Base-by-base conservation (phyloP, 2,329 filamentous ascomycete genomes). In the Ophiostoma quercus region DNA sequence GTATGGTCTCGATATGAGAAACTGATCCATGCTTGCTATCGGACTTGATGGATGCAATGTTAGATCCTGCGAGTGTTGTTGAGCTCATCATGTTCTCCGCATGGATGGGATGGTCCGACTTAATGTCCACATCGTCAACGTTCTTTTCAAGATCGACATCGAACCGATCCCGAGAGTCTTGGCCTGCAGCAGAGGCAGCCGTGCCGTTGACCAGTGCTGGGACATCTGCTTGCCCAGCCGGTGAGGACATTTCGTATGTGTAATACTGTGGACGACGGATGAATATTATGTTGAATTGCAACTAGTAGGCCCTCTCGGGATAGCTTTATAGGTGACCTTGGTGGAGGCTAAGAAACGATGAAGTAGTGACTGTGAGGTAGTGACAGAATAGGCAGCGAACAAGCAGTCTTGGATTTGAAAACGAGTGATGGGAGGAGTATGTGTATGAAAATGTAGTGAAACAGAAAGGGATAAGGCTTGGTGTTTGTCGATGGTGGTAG, bases 71-170 rank as follows among this genome's bases (percentile, higher is more conserved):
- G n/a, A 57, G 51, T 14, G 51, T 57, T 25, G 51, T 57, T 25
- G 51, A 57, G 22, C 51, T 57, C 51, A 12, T 14, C 51, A 57
- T 57, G 22, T 5, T 57, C 22, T 25, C 51, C n/a, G 11, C 11
- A 2, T 57, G 51, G 0, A 29, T 57, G 9, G 51, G n/a, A 5
- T 14, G 51, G 9, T 22, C 22, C 8, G 9, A 5, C 22, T 57
- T 11, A n/a, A 14, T 25, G 22, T 57, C n/a, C n/a, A 12, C 51
- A 57, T 57, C 16, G 22, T 25, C 51, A 11, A 57, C 8, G 51
- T 57, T 57, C 51, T 57, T 57, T 14, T 57, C 51, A 8, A 57
- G 51, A 57, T 57, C 51, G 51, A 29, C 51, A 57, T 25, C 51
- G 2, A 57, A 57, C 9, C 22, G 51, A 57, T 25, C 51, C 51